Conservation (phyloP, 1,284 basidiomycete species). For the Ceratobasidium sp. region DNA sequence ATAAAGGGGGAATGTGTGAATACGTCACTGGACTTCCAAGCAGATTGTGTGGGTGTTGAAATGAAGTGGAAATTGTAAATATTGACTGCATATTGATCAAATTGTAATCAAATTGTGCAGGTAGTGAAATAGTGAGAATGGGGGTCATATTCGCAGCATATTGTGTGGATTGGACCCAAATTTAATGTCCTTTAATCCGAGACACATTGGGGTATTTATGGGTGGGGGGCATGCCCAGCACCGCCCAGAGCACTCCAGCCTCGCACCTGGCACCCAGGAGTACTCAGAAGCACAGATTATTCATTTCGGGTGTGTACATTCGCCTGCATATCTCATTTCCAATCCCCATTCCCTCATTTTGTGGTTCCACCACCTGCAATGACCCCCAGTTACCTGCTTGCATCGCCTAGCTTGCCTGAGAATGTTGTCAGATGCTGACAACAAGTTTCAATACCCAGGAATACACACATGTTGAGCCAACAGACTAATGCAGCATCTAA, state of each 20-base stretch:
- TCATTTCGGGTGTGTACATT: background rate
- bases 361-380: background rate
- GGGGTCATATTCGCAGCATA: background rate
- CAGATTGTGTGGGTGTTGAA: background rate
- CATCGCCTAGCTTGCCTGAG: background rate
- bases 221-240: background rate
- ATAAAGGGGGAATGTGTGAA: no score
- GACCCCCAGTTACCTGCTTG: background rate
- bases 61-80: background rate
- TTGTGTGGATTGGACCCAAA: background rate
- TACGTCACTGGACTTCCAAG: background rate
- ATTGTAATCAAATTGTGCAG: background rate
- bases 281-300: background rate
- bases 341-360: background rate
- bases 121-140: background rate
- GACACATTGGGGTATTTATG: background rate
- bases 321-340: background rate
- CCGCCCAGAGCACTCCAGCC: background rate
- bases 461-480: conserved; percentile 4
- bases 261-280: background rate
- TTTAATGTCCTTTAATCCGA: background rate
- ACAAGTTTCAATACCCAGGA: background rate
- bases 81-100: background rate
- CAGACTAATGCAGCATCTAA: background rate
- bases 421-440: no score